Evolutionary conservation across 257 asterid species (phyloP).

Genomic region (Nicotiana paniculata): DNA sequence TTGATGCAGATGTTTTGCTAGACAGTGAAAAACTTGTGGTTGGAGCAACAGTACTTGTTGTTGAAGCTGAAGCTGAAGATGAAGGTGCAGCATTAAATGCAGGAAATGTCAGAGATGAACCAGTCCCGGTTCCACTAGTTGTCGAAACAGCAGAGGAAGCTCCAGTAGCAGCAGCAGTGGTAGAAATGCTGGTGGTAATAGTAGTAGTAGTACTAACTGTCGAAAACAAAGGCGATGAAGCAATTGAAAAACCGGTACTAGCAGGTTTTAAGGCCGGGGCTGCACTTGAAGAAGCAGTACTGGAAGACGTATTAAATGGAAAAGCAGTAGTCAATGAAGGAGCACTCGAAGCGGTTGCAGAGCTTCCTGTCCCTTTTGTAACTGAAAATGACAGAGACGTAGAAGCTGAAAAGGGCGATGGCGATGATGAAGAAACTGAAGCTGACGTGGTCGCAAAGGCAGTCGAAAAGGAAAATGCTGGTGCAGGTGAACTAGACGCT

Average conservation of each 20-base stretch:
- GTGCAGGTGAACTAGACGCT: background rate
- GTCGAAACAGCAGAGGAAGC: slow-evolving; percentile 24
- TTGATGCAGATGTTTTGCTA: slow-evolving; percentile 36
- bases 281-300: slow-evolving; percentile 27
- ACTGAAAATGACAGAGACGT: slow-evolving; percentile 16
- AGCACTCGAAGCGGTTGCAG: slow-evolving; percentile 14
- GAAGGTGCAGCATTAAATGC: slow-evolving; percentile 24
- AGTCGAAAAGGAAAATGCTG: slow-evolving; percentile 4
- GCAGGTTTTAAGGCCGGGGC: slow-evolving; percentile 35
- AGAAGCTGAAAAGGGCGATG: slow-evolving; percentile 18
- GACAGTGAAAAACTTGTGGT: slow-evolving; percentile 36
- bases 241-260: slow-evolving; percentile 25
- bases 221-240: slow-evolving; percentile 47
- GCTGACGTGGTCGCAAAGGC: background rate
- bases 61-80: slow-evolving; percentile 24
- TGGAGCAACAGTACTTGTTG: slow-evolving; percentile 35
- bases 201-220: slow-evolving; percentile 43
- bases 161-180: slow-evolving; percentile 30
- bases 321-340: slow-evolving; percentile 31
- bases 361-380: slow-evolving; percentile 19
- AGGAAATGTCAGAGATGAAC: slow-evolving; percentile 35
- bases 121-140: slow-evolving; percentile 23
- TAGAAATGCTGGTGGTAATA: slow-evolving; percentile 30
- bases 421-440: slow-evolving; percentile 7
- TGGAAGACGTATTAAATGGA: slow-evolving; percentile 47